A percentile compares a stretch with the other conserved stretches of the same genome.
phyloP scores from a whole-genome alignment of 2,329 filamentous ascomycete genomes.

The Venturia pyrina region DNA sequence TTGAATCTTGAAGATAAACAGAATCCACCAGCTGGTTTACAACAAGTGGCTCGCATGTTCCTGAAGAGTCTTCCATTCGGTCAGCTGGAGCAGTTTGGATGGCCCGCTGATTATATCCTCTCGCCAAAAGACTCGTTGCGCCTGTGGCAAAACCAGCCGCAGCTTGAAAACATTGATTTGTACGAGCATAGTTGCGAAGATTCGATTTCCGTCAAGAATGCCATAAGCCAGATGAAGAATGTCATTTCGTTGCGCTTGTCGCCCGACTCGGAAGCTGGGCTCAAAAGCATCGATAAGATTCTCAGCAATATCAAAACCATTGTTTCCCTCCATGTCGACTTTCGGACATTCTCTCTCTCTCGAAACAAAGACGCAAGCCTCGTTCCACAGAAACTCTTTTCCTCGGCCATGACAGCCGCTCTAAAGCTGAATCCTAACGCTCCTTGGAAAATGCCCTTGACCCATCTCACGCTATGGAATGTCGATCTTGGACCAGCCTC shows the following conservation, averaged over 20 bases:
- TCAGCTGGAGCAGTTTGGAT: conserved; percentile 5
- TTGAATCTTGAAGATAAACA: not conserved
- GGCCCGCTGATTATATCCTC: not conserved
- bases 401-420: not conserved
- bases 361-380: not conserved
- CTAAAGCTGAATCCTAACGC: not conserved
- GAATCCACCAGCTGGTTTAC: not conserved
- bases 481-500: not conserved
- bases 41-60: not conserved
- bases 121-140: not conserved
- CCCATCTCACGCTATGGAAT: not conserved
- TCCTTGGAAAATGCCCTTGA: not conserved
- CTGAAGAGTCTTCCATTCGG: not conserved
- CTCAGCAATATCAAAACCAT: not conserved
- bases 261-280: not conserved
- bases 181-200: not conserved
- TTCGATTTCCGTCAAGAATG: not conserved
- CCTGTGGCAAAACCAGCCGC: not conserved
- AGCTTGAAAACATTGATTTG: not conserved
- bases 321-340: not conserved
- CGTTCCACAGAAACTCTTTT: not conserved
- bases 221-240: not conserved
- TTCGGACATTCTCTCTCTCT: not conserved
- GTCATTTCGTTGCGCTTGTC: not conserved
- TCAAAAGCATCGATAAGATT: not conserved